Conservation (phyloP, 148 eudicot genomes). For the Fagopyrum homotropicum region DNA sequence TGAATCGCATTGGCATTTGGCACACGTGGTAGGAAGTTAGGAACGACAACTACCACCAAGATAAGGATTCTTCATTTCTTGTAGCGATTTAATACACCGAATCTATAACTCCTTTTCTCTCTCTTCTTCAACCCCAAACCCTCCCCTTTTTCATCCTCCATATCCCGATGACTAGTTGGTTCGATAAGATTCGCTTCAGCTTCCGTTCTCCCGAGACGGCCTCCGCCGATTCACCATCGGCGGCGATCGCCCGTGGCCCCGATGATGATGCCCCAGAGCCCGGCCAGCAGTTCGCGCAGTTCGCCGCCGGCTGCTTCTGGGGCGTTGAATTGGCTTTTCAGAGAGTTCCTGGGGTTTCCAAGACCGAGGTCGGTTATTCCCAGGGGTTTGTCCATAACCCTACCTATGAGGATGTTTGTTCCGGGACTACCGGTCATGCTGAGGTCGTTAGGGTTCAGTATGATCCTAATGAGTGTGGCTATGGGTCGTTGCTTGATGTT, state of each 20-base stretch:
- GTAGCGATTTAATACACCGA: not conserved
- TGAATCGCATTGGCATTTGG: not conserved
- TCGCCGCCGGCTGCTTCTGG: slow-evolving; percentile 6
- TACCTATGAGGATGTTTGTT: slow-evolving; percentile 8
- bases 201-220: not conserved
- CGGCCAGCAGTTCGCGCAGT: slow-evolving; percentile 10
- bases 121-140: not conserved
- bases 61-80: not conserved
- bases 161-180: slow-evolving; percentile 7
- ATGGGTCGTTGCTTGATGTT: not conserved
- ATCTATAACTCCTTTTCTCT: not conserved
- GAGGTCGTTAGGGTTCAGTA: slow-evolving; percentile 12
- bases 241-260: not conserved
- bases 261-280: not conserved
- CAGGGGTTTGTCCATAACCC: slow-evolving; percentile 3
- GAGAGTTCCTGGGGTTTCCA: slow-evolving; percentile 14
- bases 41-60: not conserved
- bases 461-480: slow-evolving; percentile 1
- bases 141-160: not conserved
- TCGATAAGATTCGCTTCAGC: slow-evolving; percentile 8
- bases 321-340: slow-evolving; percentile 14
- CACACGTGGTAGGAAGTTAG: not conserved
- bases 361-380: slow-evolving; percentile 9
- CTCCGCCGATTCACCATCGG: not conserved
- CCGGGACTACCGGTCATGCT: slow-evolving; percentile 2